Percentiles rank a stretch among this genome's conserved stretches.
phyloP scores from a whole-genome alignment of 1,284 basidiomycete species.

The Sphagnurus paluster region DNA sequence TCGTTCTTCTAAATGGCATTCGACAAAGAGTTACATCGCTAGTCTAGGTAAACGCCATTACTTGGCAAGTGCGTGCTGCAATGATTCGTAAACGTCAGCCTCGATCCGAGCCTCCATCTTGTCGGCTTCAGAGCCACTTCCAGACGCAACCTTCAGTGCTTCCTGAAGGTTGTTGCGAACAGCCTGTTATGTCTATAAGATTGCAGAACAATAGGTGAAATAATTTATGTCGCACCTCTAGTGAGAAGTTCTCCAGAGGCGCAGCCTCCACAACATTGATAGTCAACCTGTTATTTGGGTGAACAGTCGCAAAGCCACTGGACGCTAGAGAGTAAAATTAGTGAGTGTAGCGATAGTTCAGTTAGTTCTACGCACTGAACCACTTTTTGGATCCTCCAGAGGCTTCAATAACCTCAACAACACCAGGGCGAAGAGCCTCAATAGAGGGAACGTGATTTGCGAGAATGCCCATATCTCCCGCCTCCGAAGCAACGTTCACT shows the following conservation, averaged over 20 bases:
- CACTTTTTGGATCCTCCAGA: constrained; percentile 84
- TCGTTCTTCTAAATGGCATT: neutral
- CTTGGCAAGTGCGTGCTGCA: constrained; percentile 84
- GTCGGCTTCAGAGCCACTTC: constrained; percentile 88
- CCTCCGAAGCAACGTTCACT: constrained; percentile 90
- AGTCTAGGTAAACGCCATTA: constrained; percentile 31
- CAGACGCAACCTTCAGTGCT: constrained; percentile 80
- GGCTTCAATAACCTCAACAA: constrained; percentile 90
- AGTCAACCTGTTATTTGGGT: constrained; percentile 95
- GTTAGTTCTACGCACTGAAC: constrained; percentile 72
- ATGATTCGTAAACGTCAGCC: constrained; percentile 93
- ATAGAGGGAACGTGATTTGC: constrained; percentile 96
- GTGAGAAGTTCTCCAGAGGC: constrained; percentile 87
- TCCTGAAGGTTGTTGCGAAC: constrained; percentile 90
- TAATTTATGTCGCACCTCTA: constrained; percentile 59
- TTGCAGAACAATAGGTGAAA: constrained; percentile 5
- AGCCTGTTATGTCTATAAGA: constrained; percentile 53
- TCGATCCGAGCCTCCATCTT: constrained; percentile 95
- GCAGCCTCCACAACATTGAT: constrained; percentile 98
- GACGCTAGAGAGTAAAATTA: constrained; percentile 63
- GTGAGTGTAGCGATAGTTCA: neutral
- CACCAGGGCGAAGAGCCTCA: constrained; percentile 89
- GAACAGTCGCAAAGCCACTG: constrained; percentile 96
- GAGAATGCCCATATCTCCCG: constrained; percentile 98
- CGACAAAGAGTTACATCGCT: neutral